Conservation (phyloP, 352 stramenopile genomes). For the Chrysophaeum taylorii region DNA sequence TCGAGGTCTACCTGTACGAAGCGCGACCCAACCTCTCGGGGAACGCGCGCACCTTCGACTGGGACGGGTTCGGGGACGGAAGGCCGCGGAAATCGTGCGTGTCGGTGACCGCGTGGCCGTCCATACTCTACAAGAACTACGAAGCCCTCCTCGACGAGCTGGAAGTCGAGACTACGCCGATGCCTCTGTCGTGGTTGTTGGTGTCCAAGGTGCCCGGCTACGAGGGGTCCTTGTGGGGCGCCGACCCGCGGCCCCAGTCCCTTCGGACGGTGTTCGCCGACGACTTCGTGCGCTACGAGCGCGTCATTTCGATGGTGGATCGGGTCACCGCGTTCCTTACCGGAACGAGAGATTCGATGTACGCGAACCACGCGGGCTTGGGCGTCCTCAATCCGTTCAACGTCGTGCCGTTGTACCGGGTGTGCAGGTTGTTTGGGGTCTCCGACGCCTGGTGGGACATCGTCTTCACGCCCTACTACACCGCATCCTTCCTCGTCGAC, state of each 20-base stretch:
- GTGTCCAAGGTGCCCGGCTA: conserved; percentile 38
- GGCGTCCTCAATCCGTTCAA: conserved; percentile 42
- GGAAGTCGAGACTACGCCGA: conserved; percentile 33
- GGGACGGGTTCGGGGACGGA: conserved; percentile 32
- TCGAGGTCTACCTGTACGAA: conserved; percentile 35
- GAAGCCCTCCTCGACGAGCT: conserved; percentile 38
- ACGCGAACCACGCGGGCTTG: conserved; percentile 36
- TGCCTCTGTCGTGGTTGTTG: conserved; percentile 37
- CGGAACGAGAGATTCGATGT: too few relatives aligned
- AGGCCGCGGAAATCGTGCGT: conserved; percentile 34
- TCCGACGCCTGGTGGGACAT: conserved; percentile 36
- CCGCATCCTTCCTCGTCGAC: conserved; percentile 41
- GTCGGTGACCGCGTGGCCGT: conserved; percentile 39
- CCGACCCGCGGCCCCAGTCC: conserved; percentile 27
- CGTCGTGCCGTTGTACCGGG: conserved; percentile 35
- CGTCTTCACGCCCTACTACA: conserved; percentile 45
- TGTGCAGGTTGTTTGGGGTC: conserved; percentile 33
- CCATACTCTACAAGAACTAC: conserved; percentile 46
- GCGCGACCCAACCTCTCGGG: conserved; percentile 33
- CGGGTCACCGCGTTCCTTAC: conserved; percentile 34
- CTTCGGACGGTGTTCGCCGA: conserved; percentile 33
- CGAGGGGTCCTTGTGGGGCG: conserved; percentile 35
- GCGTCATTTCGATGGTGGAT: conserved; percentile 30
- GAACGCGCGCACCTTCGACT: conserved; percentile 43
- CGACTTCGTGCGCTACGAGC: conserved; percentile 36